Evolutionary conservation across 2,329 filamentous ascomycete genomes (phyloP), one percentile per base, ranked within the genome.

Genomic region (Microdochium trichocladiopsis): DNA sequence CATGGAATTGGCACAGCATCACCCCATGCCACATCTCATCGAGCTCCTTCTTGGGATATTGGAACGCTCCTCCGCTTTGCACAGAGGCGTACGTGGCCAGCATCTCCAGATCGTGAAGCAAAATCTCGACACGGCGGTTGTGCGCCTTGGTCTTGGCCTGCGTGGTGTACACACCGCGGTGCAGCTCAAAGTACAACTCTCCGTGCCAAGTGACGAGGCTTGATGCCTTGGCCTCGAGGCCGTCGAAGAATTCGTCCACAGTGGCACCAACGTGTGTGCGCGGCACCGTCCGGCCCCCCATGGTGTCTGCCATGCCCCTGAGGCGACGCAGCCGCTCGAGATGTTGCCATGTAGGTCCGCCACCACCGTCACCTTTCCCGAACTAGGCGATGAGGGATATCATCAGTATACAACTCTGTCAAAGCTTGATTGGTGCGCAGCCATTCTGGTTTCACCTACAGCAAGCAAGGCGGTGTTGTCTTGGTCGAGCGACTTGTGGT

Each of bases 121-220:
- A 70, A 50, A 88, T 83, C 70, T 99, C 94, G 0, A 90, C 79
- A 65, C 86, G 87, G 51, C 94, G 83, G 67, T 97, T 97, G 74
- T 95, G 92, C 60, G 83, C 83, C 75, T 99, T 99, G 75, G 96
- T 99, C 72, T 96, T 96, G 54, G 92, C 88, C 68, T 97, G 93
- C 0, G 93, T 96, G 3, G 94, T 99, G 71, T 97, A 97, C 14
- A 93, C 97, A 50, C 94, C 94, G 55, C 94, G 88, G 67, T 99
- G 94, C 49, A 99, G 80, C 70, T 99, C 94, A 68, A 99, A 96
- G 73, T 99, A 99, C 9, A 99, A 79, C 72, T 99, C 94, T 43
- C 94, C 94, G 66, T 96, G 96, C 94, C 94, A 99, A 1, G 94
- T 97, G 23, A 91, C 88, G 51, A 96, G 86, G 21, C 90, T 79